These are phyloP conservation scores for Paxillus involutus DNA, from an alignment of 768 basidiomycete species.

Conservation along the genomic window DNA sequence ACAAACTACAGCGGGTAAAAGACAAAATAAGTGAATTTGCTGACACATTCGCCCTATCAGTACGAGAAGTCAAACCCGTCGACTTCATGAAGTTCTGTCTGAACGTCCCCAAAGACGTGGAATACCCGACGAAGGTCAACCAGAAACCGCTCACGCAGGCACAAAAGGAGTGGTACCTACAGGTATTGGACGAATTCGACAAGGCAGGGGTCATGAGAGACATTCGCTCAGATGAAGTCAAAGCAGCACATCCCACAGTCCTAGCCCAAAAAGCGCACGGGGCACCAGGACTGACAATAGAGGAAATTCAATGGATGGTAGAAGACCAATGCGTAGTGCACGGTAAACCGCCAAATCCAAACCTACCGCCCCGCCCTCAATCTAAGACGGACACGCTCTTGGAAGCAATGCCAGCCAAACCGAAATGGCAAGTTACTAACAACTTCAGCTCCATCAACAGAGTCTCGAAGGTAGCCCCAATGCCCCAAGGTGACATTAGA, in stretches of 20 bases:
- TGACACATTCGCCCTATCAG: no score
- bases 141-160: conserved; percentile 1
- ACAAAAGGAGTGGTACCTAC: conserved; percentile 31
- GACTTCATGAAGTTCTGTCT: conserved; percentile 33
- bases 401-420: background rate
- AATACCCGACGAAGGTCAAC: conserved; percentile 14
- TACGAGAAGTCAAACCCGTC: conserved; percentile 14
- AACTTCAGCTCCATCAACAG: conserved; percentile 28
- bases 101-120: conserved; percentile 27
- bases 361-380: background rate
- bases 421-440: conserved; percentile 1
- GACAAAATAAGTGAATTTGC: no score
- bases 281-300: background rate
- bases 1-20: no score
- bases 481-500: conserved; percentile 38
- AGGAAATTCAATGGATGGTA: conserved; percentile 9
- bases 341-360: background rate
- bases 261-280: conserved; percentile 14
- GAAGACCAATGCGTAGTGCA: conserved; percentile 14
- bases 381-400: background rate
- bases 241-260: conserved; percentile 6
- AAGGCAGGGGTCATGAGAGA: conserved; percentile 26
- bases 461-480: conserved; percentile 28
- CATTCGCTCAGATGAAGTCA: conserved; percentile 8
- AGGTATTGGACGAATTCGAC: conserved; percentile 34